Evolutionary conservation across 495 filamentous ascomycete species (phyloP).

Genomic region (Penicillium nucicola): DNA sequence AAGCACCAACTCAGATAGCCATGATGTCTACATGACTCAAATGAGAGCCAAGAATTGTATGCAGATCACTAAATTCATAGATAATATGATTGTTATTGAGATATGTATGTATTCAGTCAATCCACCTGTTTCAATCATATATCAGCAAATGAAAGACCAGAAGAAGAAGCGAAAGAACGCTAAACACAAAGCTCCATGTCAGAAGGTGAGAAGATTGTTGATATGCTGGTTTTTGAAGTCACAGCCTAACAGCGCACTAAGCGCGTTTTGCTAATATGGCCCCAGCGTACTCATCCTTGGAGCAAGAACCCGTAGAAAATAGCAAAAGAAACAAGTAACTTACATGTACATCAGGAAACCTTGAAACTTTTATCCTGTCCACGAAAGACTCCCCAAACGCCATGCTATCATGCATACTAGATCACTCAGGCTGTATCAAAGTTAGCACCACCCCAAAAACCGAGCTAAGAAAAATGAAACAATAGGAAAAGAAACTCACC

Average conservation of each 20-base stretch:
- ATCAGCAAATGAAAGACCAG: slow-evolving; percentile 14
- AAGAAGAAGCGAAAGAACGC: not conserved
- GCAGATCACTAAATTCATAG: too few species aligned
- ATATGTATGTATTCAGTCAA: slow-evolving; percentile 2
- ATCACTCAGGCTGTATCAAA: slow-evolving; percentile 42
- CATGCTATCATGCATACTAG: slow-evolving; percentile 15
- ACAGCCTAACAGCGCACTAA: slow-evolving; percentile 38
- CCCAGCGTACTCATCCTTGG: slow-evolving; percentile 54
- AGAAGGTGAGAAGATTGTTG: slow-evolving; percentile 52
- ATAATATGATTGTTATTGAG: not conserved
- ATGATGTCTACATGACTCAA: too few species aligned
- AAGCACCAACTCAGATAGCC: too few species aligned
- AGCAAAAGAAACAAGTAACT: slow-evolving; percentile 6
- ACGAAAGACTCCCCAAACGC: slow-evolving; percentile 24
- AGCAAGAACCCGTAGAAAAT: not conserved
- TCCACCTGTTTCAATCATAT: not conserved
- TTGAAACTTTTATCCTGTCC: slow-evolving; percentile 5
- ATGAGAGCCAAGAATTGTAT: too few species aligned
- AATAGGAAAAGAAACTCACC: too few species aligned
- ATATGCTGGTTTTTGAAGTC: slow-evolving; percentile 51
- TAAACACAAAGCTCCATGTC: slow-evolving; percentile 16
- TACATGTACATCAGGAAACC: slow-evolving; percentile 12
- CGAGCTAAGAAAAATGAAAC: slow-evolving; percentile 1
- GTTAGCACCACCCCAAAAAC: slow-evolving; percentile 10
- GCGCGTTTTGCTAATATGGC: slow-evolving; percentile 52